Evolutionary conservation across 768 basidiomycete species (phyloP).

Genomic region (Amanita jacksonii): DNA sequence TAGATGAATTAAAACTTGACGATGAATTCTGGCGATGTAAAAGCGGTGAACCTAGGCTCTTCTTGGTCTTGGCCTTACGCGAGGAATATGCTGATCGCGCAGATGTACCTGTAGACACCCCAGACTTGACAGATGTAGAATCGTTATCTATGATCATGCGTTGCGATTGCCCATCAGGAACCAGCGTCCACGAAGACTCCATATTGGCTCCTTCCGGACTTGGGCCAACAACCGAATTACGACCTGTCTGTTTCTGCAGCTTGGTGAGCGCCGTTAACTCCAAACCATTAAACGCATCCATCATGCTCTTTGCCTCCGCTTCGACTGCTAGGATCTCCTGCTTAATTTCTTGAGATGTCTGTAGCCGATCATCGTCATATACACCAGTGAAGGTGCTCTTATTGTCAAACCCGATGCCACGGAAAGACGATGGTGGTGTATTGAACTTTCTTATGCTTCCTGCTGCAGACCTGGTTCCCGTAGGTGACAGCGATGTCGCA

Average conservation of each 20-base stretch:
- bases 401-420: conserved; percentile 27
- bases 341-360: conserved; percentile 53
- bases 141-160: conserved; percentile 38
- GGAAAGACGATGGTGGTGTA: conserved; percentile 55
- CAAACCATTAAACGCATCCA: conserved; percentile 75
- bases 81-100: conserved; percentile 36
- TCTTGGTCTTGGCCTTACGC: conserved; percentile 25
- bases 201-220: conserved; percentile 10
- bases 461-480: conserved; percentile 32
- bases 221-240: conserved; percentile 6
- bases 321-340: conserved; percentile 61
- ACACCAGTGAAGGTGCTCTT: conserved; percentile 29
- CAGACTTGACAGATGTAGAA: conserved; percentile 42
- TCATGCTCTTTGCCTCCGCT: conserved; percentile 56
- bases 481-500: conserved; percentile 19
- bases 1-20: conserved; percentile 46
- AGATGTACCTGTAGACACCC: conserved; percentile 39
- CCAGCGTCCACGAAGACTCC: conserved; percentile 27
- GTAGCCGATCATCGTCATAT: conserved; percentile 47
- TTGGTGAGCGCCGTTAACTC: conserved; percentile 61
- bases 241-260: conserved; percentile 18
- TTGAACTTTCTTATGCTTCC: conserved; percentile 37
- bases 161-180: conserved; percentile 26
- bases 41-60: conserved; percentile 20
- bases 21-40: conserved; percentile 48